A percentile compares a stretch with the other conserved stretches of the same genome.
phyloP scores from a whole-genome alignment of 352 stramenopile genomes.

The Globisporangium paroecandrum region DNA sequence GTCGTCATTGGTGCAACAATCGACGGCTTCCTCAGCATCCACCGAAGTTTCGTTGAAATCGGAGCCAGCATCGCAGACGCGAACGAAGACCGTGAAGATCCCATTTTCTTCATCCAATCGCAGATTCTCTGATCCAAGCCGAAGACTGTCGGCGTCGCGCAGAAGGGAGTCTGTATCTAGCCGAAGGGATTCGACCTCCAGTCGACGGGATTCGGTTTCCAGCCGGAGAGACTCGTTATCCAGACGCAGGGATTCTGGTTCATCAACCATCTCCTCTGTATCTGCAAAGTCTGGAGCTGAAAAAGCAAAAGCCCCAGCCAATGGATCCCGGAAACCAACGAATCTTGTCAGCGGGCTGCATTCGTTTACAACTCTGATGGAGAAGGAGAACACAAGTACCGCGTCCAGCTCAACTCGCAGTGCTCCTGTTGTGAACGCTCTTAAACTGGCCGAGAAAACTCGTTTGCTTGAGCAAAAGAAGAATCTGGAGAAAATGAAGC shows the following conservation, averaged over 20 bases:
- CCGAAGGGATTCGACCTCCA: constrained; percentile 11
- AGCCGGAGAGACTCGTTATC: constrained; percentile 12
- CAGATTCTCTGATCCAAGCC: constrained; percentile 16
- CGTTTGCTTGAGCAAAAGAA: constrained; percentile 69
- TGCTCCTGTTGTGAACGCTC: constrained; percentile 52
- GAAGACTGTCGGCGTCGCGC: constrained; percentile 2
- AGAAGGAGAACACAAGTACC: constrained; percentile 38
- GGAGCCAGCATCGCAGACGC: neutral
- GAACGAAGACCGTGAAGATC: constrained; percentile 8
- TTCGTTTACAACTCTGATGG: constrained; percentile 67
- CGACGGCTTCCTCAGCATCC: neutral
- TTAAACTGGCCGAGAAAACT: constrained; percentile 72
- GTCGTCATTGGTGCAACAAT: neutral
- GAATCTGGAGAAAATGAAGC: constrained; percentile 51
- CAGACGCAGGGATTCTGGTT: constrained; percentile 36
- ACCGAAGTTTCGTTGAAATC: neutral
- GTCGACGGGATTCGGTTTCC: constrained; percentile 7
- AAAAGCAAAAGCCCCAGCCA: neutral
- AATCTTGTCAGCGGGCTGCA: constrained; percentile 76
- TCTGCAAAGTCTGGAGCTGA: constrained; percentile 33
- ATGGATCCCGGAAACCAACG: constrained; percentile 30
- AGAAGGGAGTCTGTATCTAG: constrained; percentile 10
- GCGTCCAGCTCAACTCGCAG: constrained; percentile 29
- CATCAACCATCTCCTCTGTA: constrained; percentile 54
- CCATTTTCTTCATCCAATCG: constrained; percentile 15